These are phyloP conservation scores for Gossypium turneri DNA, from an alignment of 345 rosid species.

Conservation along the genomic window DNA sequence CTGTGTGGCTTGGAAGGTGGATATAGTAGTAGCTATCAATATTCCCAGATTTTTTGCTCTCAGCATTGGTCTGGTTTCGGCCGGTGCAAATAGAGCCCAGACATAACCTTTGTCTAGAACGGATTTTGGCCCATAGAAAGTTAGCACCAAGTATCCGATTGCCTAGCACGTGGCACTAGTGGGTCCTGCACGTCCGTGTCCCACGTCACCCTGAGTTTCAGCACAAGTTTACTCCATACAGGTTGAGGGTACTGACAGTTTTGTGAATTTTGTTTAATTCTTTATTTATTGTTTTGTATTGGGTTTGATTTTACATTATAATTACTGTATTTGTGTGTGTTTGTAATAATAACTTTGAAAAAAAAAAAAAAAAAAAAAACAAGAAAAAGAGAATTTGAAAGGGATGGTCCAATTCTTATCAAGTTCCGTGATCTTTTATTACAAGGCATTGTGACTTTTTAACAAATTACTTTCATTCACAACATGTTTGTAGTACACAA, in stretches of 20 bases:
- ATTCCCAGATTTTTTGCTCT: constrained; percentile 28
- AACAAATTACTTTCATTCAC: background rate
- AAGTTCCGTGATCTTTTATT: constrained; percentile 5
- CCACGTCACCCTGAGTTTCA: constrained; percentile 26
- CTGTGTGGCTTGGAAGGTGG: constrained; percentile 29
- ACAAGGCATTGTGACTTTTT: background rate
- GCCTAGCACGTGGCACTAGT: constrained; percentile 18
- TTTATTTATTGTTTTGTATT: no score
- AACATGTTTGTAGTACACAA: background rate
- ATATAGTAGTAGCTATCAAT: constrained; percentile 23
- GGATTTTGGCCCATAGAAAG: constrained; percentile 13
- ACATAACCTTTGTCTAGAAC: background rate
- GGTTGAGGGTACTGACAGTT: no score
- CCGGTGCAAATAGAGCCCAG: constrained; percentile 18
- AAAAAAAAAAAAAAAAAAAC: background rate
- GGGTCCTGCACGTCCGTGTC: constrained; percentile 20
- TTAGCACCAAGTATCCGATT: background rate
- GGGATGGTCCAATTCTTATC: constrained; percentile 23
- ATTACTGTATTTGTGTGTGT: no score
- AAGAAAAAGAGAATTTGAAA: background rate
- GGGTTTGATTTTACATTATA: no score
- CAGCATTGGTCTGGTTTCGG: background rate
- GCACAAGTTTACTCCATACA: background rate
- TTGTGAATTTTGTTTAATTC: no score
- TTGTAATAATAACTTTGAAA: no score